These are phyloP conservation scores for Lizonia empirigonia DNA, from an alignment of 2,329 filamentous ascomycete species.

Conservation along the genomic window DNA sequence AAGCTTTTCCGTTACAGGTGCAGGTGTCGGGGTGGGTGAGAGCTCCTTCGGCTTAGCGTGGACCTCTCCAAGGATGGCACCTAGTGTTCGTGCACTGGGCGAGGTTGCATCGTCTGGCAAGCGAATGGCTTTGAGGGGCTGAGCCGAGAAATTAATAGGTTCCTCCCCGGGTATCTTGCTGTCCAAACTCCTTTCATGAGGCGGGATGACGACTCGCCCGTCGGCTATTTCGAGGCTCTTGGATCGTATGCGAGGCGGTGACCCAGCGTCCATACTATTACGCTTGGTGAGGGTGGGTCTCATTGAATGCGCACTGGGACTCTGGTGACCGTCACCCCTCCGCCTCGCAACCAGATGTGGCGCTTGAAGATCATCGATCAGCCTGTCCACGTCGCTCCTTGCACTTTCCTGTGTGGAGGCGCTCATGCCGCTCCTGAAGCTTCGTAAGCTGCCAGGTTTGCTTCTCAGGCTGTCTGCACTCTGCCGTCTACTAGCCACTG, in stretches of 20 bases:
- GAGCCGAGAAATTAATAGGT: slow-evolving; percentile 48
- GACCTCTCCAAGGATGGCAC: slow-evolving; percentile 40
- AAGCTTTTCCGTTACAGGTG: slow-evolving; percentile 18
- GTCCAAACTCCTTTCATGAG: slow-evolving; percentile 50
- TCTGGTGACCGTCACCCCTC: slow-evolving; percentile 26
- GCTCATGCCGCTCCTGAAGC: slow-evolving; percentile 52
- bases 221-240: slow-evolving; percentile 34
- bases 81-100: slow-evolving; percentile 21
- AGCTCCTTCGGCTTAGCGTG: slow-evolving; percentile 23
- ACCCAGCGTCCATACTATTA: slow-evolving; percentile 27
- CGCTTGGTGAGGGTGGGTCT: slow-evolving; percentile 36
- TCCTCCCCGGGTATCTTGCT: slow-evolving; percentile 51
- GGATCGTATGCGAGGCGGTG: slow-evolving; percentile 25
- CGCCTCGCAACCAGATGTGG: slow-evolving; percentile 49
- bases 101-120: slow-evolving; percentile 52
- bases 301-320: slow-evolving; percentile 30
- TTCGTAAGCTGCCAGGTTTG: slow-evolving; percentile 55
- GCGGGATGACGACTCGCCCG: slow-evolving; percentile 22
- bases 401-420: slow-evolving; percentile 50
- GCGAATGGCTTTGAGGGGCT: slow-evolving; percentile 53
- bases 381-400: slow-evolving; percentile 69
- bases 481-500: slow-evolving; percentile 23
- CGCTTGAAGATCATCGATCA: slow-evolving; percentile 74
- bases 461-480: slow-evolving; percentile 58
- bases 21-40: slow-evolving; percentile 2